Evolutionary conservation across 179 eudicot species (phyloP), one percentile per base, ranked within the genome.

Genomic region (Camellia oleifera): DNA sequence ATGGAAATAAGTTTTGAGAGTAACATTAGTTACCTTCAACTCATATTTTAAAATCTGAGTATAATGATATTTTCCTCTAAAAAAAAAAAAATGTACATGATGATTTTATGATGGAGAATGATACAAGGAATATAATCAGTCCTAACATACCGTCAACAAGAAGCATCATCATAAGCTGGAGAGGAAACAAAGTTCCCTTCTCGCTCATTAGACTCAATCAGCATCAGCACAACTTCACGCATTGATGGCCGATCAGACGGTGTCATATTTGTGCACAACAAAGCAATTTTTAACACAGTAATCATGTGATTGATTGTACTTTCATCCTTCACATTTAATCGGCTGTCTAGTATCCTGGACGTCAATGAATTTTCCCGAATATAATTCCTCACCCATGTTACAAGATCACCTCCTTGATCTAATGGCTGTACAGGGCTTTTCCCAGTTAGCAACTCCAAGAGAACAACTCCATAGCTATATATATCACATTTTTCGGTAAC

Each of bases 381-480:
- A 54, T 89, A 92, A 53, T 81, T 89, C 79, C 88, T 87, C 26
- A 89, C 93, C 89, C 92, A 91, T 5, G 90, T 82, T 53, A 95
- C 98, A 6, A 95, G 97, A 82, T 95, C 94, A 3, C 97, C 97
- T 75, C 98, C 97, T 70, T 82, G 89, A 7, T 95, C 98, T 32
- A 93, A n/a, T 17, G 98, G 95, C 80, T 95, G 98, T 54, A 95
- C 97, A 2, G 98, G 97, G n/a, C 92, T 77, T 86, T 83, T 88
- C 50, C 98, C 98, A 1, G 97, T 95, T 75, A 95, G 76, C 74
- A 95, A 80, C 89, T 95, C 98, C 88, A 95, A 76, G 0, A 95
- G 90, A 75, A 95, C 98, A 54, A 95, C 98, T 20, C 98, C 98
- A 15, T 92, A 95, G 87, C 98, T 95, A 81, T 93, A 95, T 7